phyloP scores from a whole-genome alignment of 495 filamentous ascomycete species.

The Aspergillus taichungensis region DNA sequence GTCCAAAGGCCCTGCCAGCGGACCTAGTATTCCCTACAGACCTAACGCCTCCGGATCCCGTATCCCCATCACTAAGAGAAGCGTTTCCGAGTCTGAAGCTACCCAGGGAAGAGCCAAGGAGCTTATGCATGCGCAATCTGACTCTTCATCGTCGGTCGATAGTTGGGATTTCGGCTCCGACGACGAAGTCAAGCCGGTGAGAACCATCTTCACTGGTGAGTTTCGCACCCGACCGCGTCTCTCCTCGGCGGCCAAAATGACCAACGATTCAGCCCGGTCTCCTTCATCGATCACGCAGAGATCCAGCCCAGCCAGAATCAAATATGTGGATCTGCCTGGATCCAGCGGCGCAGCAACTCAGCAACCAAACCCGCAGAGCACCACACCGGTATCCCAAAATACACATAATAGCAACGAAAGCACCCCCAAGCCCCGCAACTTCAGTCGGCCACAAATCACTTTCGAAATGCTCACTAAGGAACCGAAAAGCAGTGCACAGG shows the following conservation, averaged over 20 bases:
- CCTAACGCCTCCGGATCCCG: slow-evolving; percentile 3
- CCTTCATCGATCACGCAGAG: neutral
- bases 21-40: slow-evolving; percentile 3
- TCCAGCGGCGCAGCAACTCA: neutral
- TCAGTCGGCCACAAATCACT: slow-evolving; percentile 2
- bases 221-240: slow-evolving; percentile 13
- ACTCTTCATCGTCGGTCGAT: slow-evolving; percentile 4
- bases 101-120: neutral
- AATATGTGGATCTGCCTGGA: slow-evolving; percentile 1
- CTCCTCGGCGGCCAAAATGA: slow-evolving; percentile 23
- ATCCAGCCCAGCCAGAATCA: neutral
- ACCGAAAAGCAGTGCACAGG: too few relatives aligned
- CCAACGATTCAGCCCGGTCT: slow-evolving; percentile 18
- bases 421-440: slow-evolving; percentile 1
- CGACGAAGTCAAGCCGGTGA: slow-evolving; percentile 1
- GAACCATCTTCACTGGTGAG: slow-evolving; percentile 16
- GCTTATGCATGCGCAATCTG: too few relatives aligned
- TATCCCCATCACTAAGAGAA: too few relatives aligned
- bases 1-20: neutral
- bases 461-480: too few relatives aligned
- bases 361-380: neutral
- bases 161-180: slow-evolving; percentile 6
- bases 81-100: neutral
- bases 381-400: neutral
- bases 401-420: slow-evolving; percentile 1